phyloP scores from a whole-genome alignment of 2,329 filamentous ascomycete genomes.

The Thielaviopsis populi region DNA sequence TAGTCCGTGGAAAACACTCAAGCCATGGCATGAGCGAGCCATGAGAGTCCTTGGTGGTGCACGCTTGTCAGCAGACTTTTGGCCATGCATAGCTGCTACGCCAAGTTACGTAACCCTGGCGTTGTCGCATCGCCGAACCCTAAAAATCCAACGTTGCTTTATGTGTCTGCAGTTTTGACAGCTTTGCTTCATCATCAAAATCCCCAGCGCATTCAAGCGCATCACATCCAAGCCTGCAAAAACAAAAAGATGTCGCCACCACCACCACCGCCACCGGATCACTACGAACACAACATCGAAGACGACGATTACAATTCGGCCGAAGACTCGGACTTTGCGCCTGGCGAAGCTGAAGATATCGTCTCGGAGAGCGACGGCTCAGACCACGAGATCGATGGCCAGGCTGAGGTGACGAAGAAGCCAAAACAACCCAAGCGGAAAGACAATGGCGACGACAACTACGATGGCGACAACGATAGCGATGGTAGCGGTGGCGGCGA shows the following conservation, averaged over 20 bases:
- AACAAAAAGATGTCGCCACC: neutral
- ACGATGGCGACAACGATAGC: slow-evolving; percentile 16
- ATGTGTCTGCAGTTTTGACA: neutral
- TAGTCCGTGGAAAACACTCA: neutral
- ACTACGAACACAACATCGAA: neutral
- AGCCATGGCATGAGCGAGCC: neutral
- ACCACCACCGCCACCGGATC: neutral
- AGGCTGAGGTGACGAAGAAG: slow-evolving; percentile 3
- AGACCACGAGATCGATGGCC: neutral
- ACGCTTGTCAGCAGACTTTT: slow-evolving; percentile 10
- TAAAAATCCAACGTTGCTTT: neutral
- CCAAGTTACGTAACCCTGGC: neutral
- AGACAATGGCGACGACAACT: slow-evolving; percentile 17
- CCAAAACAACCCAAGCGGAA: slow-evolving; percentile 24
- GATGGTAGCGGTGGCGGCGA: slow-evolving; percentile 15
- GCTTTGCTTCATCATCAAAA: neutral
- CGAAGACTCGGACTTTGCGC: slow-evolving; percentile 59
- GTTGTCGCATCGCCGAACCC: neutral
- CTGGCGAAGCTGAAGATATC: slow-evolving; percentile 30
- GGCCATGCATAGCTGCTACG: neutral
- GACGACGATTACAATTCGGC: slow-evolving; percentile 45
- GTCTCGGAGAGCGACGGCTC: slow-evolving; percentile 18
- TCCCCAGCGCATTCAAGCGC: too few species aligned
- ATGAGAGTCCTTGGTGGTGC: neutral
- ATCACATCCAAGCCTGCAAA: neutral